Evolutionary conservation across 2,329 filamentous ascomycete species (phyloP), one percentile per base, ranked within the genome.

Genomic region (Huntiella bhutanensis): DNA sequence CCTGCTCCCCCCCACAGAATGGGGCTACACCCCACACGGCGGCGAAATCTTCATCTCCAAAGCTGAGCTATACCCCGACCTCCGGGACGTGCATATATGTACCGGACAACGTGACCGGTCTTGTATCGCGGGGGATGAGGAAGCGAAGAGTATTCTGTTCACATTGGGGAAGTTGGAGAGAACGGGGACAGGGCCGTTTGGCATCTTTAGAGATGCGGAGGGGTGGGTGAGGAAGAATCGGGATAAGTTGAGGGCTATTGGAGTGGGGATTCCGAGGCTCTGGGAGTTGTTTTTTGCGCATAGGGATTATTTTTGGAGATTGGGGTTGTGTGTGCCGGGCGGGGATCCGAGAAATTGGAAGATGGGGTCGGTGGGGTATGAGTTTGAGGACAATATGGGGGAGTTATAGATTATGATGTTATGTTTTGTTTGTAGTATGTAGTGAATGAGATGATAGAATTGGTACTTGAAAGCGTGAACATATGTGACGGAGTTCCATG

Each of bases 241-340:
- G 33, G 35, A 19, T 12, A 50, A 47, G 39, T 33, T 46, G n/a
- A 33, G 40, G 34, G 34, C 34, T 22, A 42, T 47, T 35, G 46
- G 45, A 6, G 40, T 50, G 32, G 49, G 41, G n/a, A 45, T 50
- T 11, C 49, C 49, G 55, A 82, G 80, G 59, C 70, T 92, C n/a
- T 94, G 88, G 85, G 77, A 94, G 62, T 65, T 95, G 5, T 80
- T 96, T 57, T 93, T 92, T 60, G 82, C 87, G 1, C 91, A 98
- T 63, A 69, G 91, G 35, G 91, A 98, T 63, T 98, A 98, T 61
- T 96, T 98, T 62, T 93, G 85, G 83, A 71, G 91, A 48, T 61
- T 98, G 45, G 91, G 91, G 0, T 64, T 96, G 32, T 98, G 91
- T 62, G 68, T 95, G 2, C 87, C 88, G 0, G 81, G 81, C 10